Conservation (phyloP, 2,329 filamentous ascomycete species). For the Alternaria sp. region DNA sequence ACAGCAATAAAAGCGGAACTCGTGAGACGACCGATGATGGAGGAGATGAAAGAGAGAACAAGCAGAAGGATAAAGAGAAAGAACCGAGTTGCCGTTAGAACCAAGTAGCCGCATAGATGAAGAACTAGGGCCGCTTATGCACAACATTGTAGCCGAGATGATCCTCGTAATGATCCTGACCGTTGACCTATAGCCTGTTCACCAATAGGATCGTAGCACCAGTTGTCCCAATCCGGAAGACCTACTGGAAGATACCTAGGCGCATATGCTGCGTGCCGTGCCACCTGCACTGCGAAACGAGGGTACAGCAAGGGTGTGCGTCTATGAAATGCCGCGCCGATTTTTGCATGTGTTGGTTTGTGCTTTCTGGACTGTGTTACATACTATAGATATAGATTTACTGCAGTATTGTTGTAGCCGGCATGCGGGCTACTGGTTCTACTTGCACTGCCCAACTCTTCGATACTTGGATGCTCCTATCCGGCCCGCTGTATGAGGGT, state of each 20-base stretch:
- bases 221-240: slow-evolving; percentile 11
- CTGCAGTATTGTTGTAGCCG: not conserved
- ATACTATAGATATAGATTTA: not conserved
- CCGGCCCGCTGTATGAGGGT: not conserved
- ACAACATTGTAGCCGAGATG: slow-evolving; percentile 6
- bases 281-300: slow-evolving; percentile 10
- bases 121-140: not conserved
- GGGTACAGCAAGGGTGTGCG: slow-evolving; percentile 11
- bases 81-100: not conserved
- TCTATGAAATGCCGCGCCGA: not conserved
- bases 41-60: not conserved
- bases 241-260: slow-evolving; percentile 20
- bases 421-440: slow-evolving; percentile 9
- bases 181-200: slow-evolving; percentile 2
- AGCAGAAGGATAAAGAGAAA: not conserved
- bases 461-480: slow-evolving; percentile 17
- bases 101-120: slow-evolving; percentile 5
- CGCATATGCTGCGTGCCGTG: not conserved
- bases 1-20: not conserved
- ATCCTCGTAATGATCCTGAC: slow-evolving; percentile 2
- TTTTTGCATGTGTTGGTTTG: not conserved
- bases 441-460: slow-evolving; percentile 20
- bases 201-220: slow-evolving; percentile 3
- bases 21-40: not conserved
- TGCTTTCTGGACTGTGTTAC: not conserved